Evolutionary conservation across 2,329 filamentous ascomycete species (phyloP).

Genomic region (Falciphora oryzae): DNA sequence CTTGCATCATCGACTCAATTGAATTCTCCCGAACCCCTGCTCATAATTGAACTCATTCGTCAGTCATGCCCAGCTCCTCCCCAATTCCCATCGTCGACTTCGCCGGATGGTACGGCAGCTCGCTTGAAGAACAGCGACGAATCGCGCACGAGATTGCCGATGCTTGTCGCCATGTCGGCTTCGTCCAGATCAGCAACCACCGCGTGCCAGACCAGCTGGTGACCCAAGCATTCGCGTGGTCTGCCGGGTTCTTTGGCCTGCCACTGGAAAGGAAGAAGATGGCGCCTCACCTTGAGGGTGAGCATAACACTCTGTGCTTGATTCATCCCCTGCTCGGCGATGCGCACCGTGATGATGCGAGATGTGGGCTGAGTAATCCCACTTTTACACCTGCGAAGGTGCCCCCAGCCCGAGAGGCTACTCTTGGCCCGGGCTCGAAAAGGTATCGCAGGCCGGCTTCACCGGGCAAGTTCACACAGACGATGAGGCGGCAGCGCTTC

Average conservation of each 20-base stretch:
- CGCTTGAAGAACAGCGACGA: background rate
- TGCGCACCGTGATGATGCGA: background rate
- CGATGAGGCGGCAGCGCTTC: slow-evolving; percentile 5
- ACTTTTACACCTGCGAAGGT: slow-evolving; percentile 6
- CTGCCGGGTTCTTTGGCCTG: slow-evolving; percentile 2
- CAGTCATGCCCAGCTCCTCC: too few species aligned
- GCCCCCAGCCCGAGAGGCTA: slow-evolving; percentile 17
- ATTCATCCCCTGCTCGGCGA: background rate
- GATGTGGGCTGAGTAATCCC: background rate
- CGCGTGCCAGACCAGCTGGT: slow-evolving; percentile 18
- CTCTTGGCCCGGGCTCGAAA: slow-evolving; percentile 20
- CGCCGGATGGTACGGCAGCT: slow-evolving; percentile 1
- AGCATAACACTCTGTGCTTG: background rate
- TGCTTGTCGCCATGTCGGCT: slow-evolving; percentile 22
- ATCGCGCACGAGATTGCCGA: slow-evolving; percentile 15
- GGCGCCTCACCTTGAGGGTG: slow-evolving; percentile 9
- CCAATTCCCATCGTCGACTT: slow-evolving; percentile 13
- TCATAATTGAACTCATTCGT: too few species aligned
- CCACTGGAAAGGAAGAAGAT: slow-evolving; percentile 3
- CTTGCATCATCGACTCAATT: too few species aligned
- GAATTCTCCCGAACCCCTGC: too few species aligned
- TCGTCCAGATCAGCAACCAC: slow-evolving; percentile 28
- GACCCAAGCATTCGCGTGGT: slow-evolving; percentile 12
- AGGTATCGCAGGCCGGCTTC: slow-evolving; percentile 14
- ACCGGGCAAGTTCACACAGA: too few species aligned